These are phyloP conservation scores for Annulohypoxylon truncatum DNA, from an alignment of 2,329 filamentous ascomycete species.

Conservation along the genomic window DNA sequence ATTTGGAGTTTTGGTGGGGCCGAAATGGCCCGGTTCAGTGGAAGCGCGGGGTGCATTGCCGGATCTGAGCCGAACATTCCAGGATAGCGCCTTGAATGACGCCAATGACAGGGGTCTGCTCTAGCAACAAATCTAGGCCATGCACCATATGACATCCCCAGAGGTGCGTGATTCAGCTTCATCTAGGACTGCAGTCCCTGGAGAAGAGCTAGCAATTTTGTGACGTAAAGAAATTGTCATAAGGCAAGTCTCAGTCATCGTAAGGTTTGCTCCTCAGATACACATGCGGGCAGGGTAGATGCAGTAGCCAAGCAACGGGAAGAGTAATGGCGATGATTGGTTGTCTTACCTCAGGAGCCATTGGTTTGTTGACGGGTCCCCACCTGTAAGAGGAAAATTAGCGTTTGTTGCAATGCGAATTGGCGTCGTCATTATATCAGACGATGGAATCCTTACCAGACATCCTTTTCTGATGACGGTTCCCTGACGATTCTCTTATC, in stretches of 20 bases:
- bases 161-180: slow-evolving; percentile 11
- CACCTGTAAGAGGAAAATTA: slow-evolving; percentile 64
- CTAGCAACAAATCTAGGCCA: slow-evolving; percentile 22
- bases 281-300: neutral
- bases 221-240: slow-evolving; percentile 33
- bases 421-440: neutral
- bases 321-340: slow-evolving; percentile 26
- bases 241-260: neutral
- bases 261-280: neutral
- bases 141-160: slow-evolving; percentile 25
- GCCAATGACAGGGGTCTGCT: slow-evolving; percentile 44
- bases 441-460: slow-evolving; percentile 71
- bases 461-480: slow-evolving; percentile 84
- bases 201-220: neutral
- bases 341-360: slow-evolving; percentile 89
- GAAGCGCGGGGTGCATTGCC: slow-evolving; percentile 43
- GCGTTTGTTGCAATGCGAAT: slow-evolving; percentile 20
- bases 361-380: slow-evolving; percentile 99
- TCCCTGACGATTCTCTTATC: slow-evolving; percentile 99
- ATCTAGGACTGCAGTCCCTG: slow-evolving; percentile 5
- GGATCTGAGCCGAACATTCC: slow-evolving; percentile 39
- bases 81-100: slow-evolving; percentile 39
- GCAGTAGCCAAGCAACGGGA: neutral
- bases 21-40: slow-evolving; percentile 28
- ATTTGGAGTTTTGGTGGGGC: slow-evolving; percentile 14